Base-by-base conservation (phyloP, 805 yeast genomes). In the Cyberlindnera misumaiensis region DNA sequence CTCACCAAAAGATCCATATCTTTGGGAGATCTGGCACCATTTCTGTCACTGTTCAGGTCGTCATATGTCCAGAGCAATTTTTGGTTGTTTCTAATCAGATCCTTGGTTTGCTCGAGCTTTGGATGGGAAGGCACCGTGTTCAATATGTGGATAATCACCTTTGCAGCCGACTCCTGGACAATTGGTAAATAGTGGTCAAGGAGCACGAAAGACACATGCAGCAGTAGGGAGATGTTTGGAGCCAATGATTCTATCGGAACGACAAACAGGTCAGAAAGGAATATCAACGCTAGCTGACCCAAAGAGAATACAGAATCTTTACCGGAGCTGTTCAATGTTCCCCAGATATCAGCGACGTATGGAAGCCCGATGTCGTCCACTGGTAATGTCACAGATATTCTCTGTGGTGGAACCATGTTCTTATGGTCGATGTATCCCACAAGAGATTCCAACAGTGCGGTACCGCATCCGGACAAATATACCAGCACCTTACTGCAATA, bases 111-210 rank as follows among this genome's bases (percentile, higher is more conserved):
- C 29, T 65, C 72, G 2, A 82, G 68, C 41, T 72, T 73, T 26
- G 74, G 77, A 32, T 66, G 67, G 11, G 73, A 68, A 5, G 70
- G 67, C 0, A 73, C 71, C 2, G 80, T 67, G 24, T 77, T 77
- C 17, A 89, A 70, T 33, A 85, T 62, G 44, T 84, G 85, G 36
- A 84, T 75, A 30, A 90, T 66, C 47, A 90, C 67, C 32, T 81
- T 80, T 3, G 80, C 71, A 0, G 96, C 93, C 47, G 87, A 93
- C 41, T 84, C 89, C 48, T 83, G 94, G 4, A 93, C 89, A 15
- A 87, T 63, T 0, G 78, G 75, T 25, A 85, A 69, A 57, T 93
- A 94, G 57, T 93, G 97, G 52, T 93, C 99, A 28, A 89, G 64
- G 24, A 93, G 64, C 1, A 86, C 84, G 46, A 90, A 74, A 2